Evolutionary conservation across 345 rosid species (phyloP).

Genomic region (Isatis tinctoria): DNA sequence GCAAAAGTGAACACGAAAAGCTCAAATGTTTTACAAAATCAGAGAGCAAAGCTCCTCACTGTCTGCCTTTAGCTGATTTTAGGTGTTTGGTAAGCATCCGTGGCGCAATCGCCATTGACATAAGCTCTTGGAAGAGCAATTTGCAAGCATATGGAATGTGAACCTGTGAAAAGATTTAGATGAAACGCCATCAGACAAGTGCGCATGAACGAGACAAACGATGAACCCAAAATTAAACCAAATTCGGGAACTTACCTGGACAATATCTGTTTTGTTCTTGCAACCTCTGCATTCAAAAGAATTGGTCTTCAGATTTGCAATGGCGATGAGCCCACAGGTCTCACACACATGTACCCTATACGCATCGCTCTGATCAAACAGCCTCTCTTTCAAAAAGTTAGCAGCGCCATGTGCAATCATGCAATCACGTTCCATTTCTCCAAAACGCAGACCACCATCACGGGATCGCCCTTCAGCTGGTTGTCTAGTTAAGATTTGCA

Average conservation of each 20-base stretch:
- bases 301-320: slow-evolving; percentile 87
- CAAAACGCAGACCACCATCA: slow-evolving; percentile 95
- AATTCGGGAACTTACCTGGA: slow-evolving; percentile 51
- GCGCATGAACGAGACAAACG: neutral
- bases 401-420: slow-evolving; percentile 99
- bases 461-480: slow-evolving; percentile 99
- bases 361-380: slow-evolving; percentile 97
- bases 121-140: slow-evolving; percentile 92
- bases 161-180: slow-evolving; percentile 42
- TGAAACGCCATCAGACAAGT: slow-evolving; percentile 8
- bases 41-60: slow-evolving; percentile 43
- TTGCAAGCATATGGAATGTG: slow-evolving; percentile 94
- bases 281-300: slow-evolving; percentile 96
- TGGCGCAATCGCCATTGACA: slow-evolving; percentile 99
- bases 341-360: slow-evolving; percentile 94
- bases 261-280: slow-evolving; percentile 91
- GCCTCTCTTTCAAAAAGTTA: slow-evolving; percentile 85
- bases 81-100: slow-evolving; percentile 81
- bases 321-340: slow-evolving; percentile 86
- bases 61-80: slow-evolving; percentile 50
- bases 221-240: neutral
- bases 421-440: slow-evolving; percentile 98
- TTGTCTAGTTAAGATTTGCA: slow-evolving; percentile 91
- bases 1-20: neutral
- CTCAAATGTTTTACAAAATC: neutral